A percentile compares a stretch with the other conserved stretches of the same genome.
Conservation (phyloP, 2,329 filamentous ascomycete genomes). For the Colletotrichum sp. region DNA sequence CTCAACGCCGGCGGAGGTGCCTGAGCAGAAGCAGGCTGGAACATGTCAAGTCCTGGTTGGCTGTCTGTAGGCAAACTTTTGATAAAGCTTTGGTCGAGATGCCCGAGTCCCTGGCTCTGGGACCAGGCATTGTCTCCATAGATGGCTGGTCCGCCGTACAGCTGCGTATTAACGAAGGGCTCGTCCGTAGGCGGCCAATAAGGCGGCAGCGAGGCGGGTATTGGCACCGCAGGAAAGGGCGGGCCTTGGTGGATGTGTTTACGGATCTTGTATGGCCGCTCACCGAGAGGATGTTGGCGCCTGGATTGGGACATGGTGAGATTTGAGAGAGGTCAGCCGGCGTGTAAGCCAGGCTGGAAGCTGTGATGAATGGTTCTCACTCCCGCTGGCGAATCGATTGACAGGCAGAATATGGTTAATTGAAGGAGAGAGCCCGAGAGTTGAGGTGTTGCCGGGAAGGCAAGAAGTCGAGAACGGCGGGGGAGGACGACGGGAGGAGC, state of each 20-base stretch:
- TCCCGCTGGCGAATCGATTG: background rate
- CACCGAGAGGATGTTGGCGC: background rate
- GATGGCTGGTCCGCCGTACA: background rate
- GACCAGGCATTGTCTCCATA: constrained; percentile 1
- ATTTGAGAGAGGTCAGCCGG: background rate
- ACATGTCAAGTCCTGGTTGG: background rate
- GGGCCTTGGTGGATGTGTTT: background rate
- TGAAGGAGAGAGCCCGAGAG: background rate
- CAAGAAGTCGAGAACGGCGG: background rate
- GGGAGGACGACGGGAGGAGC: background rate
- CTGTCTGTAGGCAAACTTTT: background rate
- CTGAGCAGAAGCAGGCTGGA: background rate
- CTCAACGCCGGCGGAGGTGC: constrained; percentile 23
- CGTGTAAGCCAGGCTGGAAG: background rate
- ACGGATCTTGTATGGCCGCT: background rate
- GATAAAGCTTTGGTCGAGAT: background rate
- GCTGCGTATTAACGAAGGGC: background rate
- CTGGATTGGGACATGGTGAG: background rate
- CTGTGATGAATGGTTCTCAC: background rate
- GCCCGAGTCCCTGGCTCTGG: background rate
- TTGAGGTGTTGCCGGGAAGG: background rate
- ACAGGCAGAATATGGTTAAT: background rate
- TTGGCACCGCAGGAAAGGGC: background rate
- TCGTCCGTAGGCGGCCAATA: constrained; percentile 6
- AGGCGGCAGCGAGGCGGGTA: background rate